Evolutionary conservation across 306 rosid species (phyloP).

Genomic region (Acacia confusa): DNA sequence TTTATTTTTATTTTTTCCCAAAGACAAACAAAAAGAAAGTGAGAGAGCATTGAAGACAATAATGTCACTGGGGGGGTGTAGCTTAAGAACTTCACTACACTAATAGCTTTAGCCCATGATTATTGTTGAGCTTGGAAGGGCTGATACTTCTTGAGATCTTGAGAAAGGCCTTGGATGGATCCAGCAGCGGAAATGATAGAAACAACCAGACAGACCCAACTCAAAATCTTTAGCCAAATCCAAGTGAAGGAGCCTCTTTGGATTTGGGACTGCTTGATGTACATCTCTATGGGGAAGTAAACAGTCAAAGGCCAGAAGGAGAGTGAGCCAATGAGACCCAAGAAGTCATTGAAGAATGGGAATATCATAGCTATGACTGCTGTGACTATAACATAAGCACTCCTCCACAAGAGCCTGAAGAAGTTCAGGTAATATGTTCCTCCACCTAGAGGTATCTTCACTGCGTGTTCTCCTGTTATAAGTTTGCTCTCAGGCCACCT

Average conservation of each 20-base stretch:
- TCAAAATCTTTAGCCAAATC: slow-evolving; percentile 85
- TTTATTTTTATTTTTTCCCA: slow-evolving; percentile 15
- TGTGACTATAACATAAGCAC: slow-evolving; percentile 65
- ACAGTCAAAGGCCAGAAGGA: slow-evolving; percentile 94
- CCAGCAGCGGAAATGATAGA: slow-evolving; percentile 84
- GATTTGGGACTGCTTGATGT: slow-evolving; percentile 74
- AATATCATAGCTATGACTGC: slow-evolving; percentile 83
- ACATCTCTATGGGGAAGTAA: slow-evolving; percentile 92
- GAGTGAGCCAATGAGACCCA: slow-evolving; percentile 83
- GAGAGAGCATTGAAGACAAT: slow-evolving; percentile 18
- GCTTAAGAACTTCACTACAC: background rate
- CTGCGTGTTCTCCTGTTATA: slow-evolving; percentile 48
- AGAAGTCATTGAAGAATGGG: slow-evolving; percentile 93
- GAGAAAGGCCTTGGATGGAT: slow-evolving; percentile 75
- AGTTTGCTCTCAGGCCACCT: slow-evolving; percentile 73
- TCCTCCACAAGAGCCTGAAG: slow-evolving; percentile 85
- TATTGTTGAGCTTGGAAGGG: slow-evolving; percentile 71
- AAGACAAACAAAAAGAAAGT: background rate
- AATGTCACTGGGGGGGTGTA: background rate
- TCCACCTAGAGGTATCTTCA: slow-evolving; percentile 60
- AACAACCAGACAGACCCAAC: slow-evolving; percentile 75
- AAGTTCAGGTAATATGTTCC: slow-evolving; percentile 54
- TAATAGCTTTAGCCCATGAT: background rate
- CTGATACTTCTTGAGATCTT: slow-evolving; percentile 68
- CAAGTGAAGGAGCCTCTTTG: slow-evolving; percentile 70